phyloP scores from a whole-genome alignment of 2,329 filamentous ascomycete genomes.

The Exophiala aquamarina region DNA sequence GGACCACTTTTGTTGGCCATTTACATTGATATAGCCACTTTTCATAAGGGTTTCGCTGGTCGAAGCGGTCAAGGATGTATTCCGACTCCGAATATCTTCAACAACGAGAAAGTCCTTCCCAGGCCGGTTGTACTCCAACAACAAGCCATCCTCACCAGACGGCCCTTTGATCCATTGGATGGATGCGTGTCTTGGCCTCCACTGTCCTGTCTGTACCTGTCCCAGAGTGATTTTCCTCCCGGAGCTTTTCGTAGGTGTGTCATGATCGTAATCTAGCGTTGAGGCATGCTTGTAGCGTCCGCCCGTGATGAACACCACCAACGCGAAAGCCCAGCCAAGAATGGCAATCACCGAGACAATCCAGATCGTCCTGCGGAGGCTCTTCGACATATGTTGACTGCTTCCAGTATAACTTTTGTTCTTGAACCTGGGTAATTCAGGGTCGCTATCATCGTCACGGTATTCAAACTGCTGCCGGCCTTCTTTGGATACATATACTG shows the following conservation, averaged over 20 bases:
- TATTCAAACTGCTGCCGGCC: conserved; percentile 16
- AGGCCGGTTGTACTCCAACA: conserved; percentile 67
- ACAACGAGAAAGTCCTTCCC: conserved; percentile 78
- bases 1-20: conserved; percentile 57
- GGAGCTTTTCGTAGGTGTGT: conserved; percentile 36
- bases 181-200: conserved; percentile 38
- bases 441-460: conserved; percentile 31
- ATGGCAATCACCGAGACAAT: conserved; percentile 40
- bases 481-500: conserved; percentile 11
- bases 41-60: conserved; percentile 75
- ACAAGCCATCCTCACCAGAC: conserved; percentile 68
- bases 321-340: conserved; percentile 46
- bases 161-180: conserved; percentile 50
- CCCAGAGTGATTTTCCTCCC: conserved; percentile 44
- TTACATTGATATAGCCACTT: conserved; percentile 60
- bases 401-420: conserved; percentile 15
- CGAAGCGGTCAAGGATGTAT: conserved; percentile 40
- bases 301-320: conserved; percentile 43
- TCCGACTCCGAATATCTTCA: conserved; percentile 72
- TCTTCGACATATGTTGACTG: conserved; percentile 28
- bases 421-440: conserved; percentile 27
- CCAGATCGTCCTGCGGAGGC: conserved; percentile 41
- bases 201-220: conserved; percentile 41
- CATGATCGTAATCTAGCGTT: conserved; percentile 31
- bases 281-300: conserved; percentile 35